phyloP scores from a whole-genome alignment of 2,329 filamentous ascomycete genomes.

The Neopestalotiopsis rosae region DNA sequence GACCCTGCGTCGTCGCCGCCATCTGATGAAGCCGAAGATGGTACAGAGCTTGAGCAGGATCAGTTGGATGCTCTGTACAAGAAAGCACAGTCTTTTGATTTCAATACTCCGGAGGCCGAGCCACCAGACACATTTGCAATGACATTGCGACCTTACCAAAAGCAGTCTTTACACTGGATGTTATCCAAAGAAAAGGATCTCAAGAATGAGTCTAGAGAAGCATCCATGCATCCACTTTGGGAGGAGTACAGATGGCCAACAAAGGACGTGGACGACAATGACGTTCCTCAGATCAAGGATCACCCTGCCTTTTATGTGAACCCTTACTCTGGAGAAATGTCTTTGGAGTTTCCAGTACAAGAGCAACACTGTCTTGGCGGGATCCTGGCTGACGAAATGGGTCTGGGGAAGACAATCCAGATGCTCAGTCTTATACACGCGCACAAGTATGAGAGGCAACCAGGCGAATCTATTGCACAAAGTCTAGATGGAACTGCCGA shows the following conservation, averaged over 20 bases:
- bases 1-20: slow-evolving; percentile 55
- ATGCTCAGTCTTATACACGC: slow-evolving; percentile 95
- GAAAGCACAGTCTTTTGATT: slow-evolving; percentile 97
- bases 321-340: slow-evolving; percentile 93
- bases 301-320: slow-evolving; percentile 90
- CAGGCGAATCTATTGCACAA: slow-evolving; percentile 37
- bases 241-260: slow-evolving; percentile 91
- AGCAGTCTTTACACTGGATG: slow-evolving; percentile 97
- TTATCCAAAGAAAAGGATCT: slow-evolving; percentile 87
- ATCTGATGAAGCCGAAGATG: slow-evolving; percentile 77
- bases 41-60: slow-evolving; percentile 90
- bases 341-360: slow-evolving; percentile 88
- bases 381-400: slow-evolving; percentile 96
- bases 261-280: slow-evolving; percentile 85
- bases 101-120: slow-evolving; percentile 85
- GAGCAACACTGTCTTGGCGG: slow-evolving; percentile 95
- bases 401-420: slow-evolving; percentile 96
- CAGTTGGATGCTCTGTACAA: slow-evolving; percentile 93
- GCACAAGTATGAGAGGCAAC: slow-evolving; percentile 60
- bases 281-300: slow-evolving; percentile 67
- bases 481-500: slow-evolving; percentile 65
- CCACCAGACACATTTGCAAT: slow-evolving; percentile 83
- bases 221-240: slow-evolving; percentile 96
- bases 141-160: slow-evolving; percentile 89
- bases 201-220: slow-evolving; percentile 67